Evolutionary conservation across 164 flowering plant species (phyloP).

Genomic region (Vitis vinifera): DNA sequence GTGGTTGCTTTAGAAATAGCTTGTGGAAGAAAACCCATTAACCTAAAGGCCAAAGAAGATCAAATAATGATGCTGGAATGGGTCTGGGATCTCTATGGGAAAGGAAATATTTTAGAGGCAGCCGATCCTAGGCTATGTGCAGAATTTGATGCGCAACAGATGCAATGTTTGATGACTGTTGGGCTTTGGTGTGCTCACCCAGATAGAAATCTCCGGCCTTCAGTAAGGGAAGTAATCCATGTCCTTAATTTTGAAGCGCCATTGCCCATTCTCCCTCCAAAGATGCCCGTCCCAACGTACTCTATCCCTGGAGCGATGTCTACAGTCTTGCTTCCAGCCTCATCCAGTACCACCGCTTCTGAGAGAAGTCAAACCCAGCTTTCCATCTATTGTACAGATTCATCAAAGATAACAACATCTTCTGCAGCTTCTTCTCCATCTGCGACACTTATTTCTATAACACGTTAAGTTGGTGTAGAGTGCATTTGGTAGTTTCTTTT

Average conservation of each 20-base stretch:
- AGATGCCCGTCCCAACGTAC: conserved; percentile 15
- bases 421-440: too few relatives aligned
- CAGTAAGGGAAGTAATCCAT: conserved; percentile 28
- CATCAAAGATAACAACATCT: too few relatives aligned
- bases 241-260: conserved; percentile 26
- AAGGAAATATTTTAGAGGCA: conserved; percentile 24
- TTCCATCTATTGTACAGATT: too few relatives aligned
- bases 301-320: not conserved
- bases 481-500: too few relatives aligned
- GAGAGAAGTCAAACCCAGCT: too few relatives aligned
- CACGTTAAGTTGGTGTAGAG: too few relatives aligned
- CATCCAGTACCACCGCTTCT: too few relatives aligned
- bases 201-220: conserved; percentile 31
- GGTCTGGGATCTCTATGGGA: conserved; percentile 46
- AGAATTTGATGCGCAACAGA: conserved; percentile 19
- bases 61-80: conserved; percentile 13
- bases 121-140: conserved; percentile 17
- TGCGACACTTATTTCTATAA: too few relatives aligned
- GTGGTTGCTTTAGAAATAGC: conserved; percentile 53
- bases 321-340: not conserved
- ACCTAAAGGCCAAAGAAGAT: conserved; percentile 10
- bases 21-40: conserved; percentile 39
- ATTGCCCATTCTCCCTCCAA: conserved; percentile 25
- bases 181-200: conserved; percentile 53
- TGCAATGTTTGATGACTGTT: conserved; percentile 33